phyloP scores from a whole-genome alignment of 2,329 filamentous ascomycete genomes.

The Ophidiomyces ophidiicola region DNA sequence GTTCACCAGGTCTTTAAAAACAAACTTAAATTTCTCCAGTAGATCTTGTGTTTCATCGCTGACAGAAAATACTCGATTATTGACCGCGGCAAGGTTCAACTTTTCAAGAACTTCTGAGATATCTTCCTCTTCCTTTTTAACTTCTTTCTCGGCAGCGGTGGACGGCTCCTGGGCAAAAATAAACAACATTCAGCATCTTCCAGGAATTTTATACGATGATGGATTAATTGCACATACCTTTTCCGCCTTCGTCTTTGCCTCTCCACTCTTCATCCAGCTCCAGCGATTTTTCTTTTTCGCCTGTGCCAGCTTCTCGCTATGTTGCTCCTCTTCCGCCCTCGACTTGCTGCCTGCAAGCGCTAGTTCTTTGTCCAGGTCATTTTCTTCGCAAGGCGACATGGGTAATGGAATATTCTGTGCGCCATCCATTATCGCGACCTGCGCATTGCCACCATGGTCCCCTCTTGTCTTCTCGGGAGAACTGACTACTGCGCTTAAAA shows the following conservation, averaged over 20 bases:
- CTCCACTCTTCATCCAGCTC: constrained; percentile 32
- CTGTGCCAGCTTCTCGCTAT: constrained; percentile 20
- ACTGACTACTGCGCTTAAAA: constrained; percentile 38
- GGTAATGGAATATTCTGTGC: constrained; percentile 41
- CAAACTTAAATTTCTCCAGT: constrained; percentile 69
- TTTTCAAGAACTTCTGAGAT: constrained; percentile 68
- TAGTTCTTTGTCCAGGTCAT: constrained; percentile 20
- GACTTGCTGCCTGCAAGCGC: constrained; percentile 16
- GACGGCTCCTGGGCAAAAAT: constrained; percentile 2
- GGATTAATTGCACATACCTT: neutral
- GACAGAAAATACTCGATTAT: constrained; percentile 75
- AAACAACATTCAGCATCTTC: constrained; percentile 1
- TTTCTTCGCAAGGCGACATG: constrained; percentile 36
- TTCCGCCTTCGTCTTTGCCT: constrained; percentile 16
- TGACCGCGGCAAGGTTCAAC: constrained; percentile 68
- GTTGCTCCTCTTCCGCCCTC: constrained; percentile 26
- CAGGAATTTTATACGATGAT: neutral
- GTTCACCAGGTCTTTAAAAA: constrained; percentile 84
- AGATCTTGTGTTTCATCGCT: constrained; percentile 74
- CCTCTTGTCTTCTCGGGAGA: constrained; percentile 5
- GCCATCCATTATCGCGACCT: constrained; percentile 35
- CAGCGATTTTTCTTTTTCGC: constrained; percentile 24
- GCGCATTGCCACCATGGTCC: constrained; percentile 30
- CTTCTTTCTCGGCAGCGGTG: constrained; percentile 26
- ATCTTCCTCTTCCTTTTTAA: constrained; percentile 55